Conservation (phyloP, 768 basidiomycete genomes). For the Mycena galopus region DNA sequence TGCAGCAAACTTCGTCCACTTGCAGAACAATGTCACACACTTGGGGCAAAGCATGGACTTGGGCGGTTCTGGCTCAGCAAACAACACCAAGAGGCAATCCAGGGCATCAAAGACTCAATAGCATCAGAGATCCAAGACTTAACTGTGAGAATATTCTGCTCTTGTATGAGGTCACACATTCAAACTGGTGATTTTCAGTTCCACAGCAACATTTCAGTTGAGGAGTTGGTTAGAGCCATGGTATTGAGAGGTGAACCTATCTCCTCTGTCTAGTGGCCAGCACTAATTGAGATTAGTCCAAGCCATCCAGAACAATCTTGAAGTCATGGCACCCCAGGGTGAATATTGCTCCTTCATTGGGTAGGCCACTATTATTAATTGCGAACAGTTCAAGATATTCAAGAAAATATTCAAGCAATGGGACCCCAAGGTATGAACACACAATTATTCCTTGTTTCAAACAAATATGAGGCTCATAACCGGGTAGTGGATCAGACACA, state of each 20-base stretch:
- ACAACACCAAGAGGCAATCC: not conserved
- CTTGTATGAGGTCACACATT: too few relatives aligned
- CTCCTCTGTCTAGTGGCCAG: too few relatives aligned
- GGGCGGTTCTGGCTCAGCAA: not conserved
- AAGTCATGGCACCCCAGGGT: too few relatives aligned
- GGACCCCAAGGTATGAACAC: not conserved
- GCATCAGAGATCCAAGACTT: not conserved
- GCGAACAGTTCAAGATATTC: not conserved
- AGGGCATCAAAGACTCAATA: constrained; percentile 7
- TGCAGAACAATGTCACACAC: not conserved
- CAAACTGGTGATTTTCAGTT: too few relatives aligned
- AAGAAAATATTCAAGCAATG: not conserved
- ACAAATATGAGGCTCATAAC: too few relatives aligned
- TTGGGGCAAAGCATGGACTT: not conserved
- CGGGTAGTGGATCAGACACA: too few relatives aligned
- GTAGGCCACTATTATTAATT: not conserved
- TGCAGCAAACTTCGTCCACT: not conserved
- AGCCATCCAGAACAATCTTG: too few relatives aligned
- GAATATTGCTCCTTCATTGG: not conserved
- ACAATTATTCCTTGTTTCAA: too few relatives aligned
- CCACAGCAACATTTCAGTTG: not conserved
- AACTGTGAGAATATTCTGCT: too few relatives aligned
- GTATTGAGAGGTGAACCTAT: too few relatives aligned
- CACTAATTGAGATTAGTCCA: too few relatives aligned
- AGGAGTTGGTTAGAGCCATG: not conserved